These are phyloP conservation scores for Beta lomatogona DNA, from an alignment of 179 eudicot genomes.

Conservation along the genomic window DNA sequence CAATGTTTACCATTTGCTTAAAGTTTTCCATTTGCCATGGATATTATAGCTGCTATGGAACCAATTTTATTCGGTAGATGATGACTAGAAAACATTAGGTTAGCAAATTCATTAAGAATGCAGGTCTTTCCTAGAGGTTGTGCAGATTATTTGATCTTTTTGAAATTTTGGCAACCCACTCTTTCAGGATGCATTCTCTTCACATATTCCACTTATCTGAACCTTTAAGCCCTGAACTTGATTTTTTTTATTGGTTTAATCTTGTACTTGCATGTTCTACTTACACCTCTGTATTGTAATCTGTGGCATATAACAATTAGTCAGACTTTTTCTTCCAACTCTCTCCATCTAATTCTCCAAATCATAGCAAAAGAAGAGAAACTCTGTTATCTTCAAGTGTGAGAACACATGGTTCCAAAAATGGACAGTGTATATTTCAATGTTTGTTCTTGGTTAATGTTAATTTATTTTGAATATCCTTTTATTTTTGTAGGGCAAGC, in stretches of 20 bases:
- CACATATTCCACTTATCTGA: too few relatives aligned
- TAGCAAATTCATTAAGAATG: not conserved
- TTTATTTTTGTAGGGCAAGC: slow-evolving; percentile 58
- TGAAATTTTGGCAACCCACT: not conserved
- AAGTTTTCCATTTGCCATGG: not conserved
- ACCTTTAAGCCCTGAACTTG: too few relatives aligned
- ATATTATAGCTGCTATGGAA: not conserved
- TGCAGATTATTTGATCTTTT: not conserved
- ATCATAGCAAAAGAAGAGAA: not conserved
- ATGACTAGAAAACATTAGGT: not conserved
- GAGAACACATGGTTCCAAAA: not conserved
- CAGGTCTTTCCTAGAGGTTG: not conserved
- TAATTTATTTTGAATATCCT: slow-evolving; percentile 11
- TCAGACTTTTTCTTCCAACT: not conserved
- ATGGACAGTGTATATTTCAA: not conserved
- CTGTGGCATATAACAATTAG: not conserved
- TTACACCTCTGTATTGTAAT: not conserved
- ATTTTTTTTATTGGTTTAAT: too few relatives aligned
- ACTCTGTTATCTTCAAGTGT: not conserved
- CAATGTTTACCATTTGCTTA: not conserved
- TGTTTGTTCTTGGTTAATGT: not conserved
- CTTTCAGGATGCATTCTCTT: too few relatives aligned
- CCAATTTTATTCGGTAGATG: too few relatives aligned
- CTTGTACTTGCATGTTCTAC: not conserved
- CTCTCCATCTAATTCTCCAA: not conserved